phyloP scores from a whole-genome alignment of 2,329 filamentous ascomycete genomes.

The Aspergillus melleus region DNA sequence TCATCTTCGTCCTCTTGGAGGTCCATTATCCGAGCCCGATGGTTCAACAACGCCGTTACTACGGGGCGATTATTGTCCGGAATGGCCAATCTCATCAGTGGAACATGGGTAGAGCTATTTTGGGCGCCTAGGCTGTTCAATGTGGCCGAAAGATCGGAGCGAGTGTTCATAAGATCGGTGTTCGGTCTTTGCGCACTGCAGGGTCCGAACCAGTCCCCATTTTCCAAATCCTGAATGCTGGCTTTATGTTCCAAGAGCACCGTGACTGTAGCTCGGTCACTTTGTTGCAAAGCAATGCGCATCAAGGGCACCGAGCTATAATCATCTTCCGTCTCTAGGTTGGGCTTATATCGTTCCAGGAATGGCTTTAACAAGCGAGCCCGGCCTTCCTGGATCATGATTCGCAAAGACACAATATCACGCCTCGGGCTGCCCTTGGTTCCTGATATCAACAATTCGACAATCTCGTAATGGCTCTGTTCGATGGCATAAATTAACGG shows the following conservation, averaged over 20 bases:
- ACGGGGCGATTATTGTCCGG: slow-evolving; percentile 8
- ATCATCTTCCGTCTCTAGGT: slow-evolving; percentile 10
- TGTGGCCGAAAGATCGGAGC: neutral
- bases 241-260: slow-evolving; percentile 17
- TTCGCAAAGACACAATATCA: slow-evolving; percentile 14
- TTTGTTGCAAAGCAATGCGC: slow-evolving; percentile 17
- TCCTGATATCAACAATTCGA: slow-evolving; percentile 13
- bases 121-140: neutral
- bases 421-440: neutral
- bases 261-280: slow-evolving; percentile 16
- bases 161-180: neutral
- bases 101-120: slow-evolving; percentile 6
- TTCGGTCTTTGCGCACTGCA: slow-evolving; percentile 9
- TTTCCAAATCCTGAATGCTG: slow-evolving; percentile 10
- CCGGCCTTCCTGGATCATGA: slow-evolving; percentile 15
- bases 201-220: slow-evolving; percentile 16
- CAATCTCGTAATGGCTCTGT: slow-evolving; percentile 15
- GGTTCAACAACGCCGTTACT: slow-evolving; percentile 3
- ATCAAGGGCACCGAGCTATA: slow-evolving; percentile 13
- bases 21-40: slow-evolving; percentile 6
- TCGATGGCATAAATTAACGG: slow-evolving; percentile 18
- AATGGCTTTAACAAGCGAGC: slow-evolving; percentile 14
- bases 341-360: slow-evolving; percentile 13
- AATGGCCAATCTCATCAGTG: slow-evolving; percentile 14
- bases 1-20: slow-evolving; percentile 7